Percentiles rank a stretch among this genome's conserved stretches.
Conservation (phyloP, 768 basidiomycete genomes). For the Tulasnella sp. region DNA sequence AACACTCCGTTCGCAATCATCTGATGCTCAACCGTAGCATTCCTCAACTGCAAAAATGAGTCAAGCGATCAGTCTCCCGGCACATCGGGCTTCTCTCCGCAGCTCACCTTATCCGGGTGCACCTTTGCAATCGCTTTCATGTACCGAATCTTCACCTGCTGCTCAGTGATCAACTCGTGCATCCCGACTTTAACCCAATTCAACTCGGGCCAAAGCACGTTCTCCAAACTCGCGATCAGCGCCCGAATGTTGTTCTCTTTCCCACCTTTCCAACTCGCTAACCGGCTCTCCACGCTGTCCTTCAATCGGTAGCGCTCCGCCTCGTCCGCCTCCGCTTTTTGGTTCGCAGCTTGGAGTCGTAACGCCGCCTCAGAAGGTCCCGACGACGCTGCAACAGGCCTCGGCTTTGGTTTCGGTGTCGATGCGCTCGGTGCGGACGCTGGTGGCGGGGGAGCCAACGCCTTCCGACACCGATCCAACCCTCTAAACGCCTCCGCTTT, state of each 20-base stretch:
- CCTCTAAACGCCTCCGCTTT: constrained; percentile 63
- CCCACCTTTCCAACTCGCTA: constrained; percentile 71
- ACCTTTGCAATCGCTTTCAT: constrained; percentile 82
- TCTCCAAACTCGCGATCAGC: constrained; percentile 73
- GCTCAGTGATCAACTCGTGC: constrained; percentile 70
- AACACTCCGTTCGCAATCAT: constrained; percentile 95
- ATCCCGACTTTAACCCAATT: constrained; percentile 76
- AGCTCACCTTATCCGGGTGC: constrained; percentile 94
- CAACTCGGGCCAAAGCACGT: constrained; percentile 72
- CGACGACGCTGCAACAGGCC: constrained; percentile 19
- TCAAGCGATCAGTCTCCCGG: neutral
- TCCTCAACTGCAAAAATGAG: constrained; percentile 76
- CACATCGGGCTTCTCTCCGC: neutral
- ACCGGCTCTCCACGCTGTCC: constrained; percentile 61
- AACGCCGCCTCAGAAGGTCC: constrained; percentile 49
- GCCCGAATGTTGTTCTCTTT: constrained; percentile 91
- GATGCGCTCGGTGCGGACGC: constrained; percentile 13
- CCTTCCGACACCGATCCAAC: constrained; percentile 59
- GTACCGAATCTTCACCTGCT: constrained; percentile 85
- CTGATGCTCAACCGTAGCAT: constrained; percentile 84
- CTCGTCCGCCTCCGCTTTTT: constrained; percentile 67
- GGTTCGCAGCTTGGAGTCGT: constrained; percentile 51
- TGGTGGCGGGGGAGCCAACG: constrained; percentile 27
- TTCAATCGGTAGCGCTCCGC: constrained; percentile 56
- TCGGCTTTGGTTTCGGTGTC: constrained; percentile 19